Conservation (phyloP, 2,329 filamentous ascomycete species). For the Peltaster fructicola region DNA sequence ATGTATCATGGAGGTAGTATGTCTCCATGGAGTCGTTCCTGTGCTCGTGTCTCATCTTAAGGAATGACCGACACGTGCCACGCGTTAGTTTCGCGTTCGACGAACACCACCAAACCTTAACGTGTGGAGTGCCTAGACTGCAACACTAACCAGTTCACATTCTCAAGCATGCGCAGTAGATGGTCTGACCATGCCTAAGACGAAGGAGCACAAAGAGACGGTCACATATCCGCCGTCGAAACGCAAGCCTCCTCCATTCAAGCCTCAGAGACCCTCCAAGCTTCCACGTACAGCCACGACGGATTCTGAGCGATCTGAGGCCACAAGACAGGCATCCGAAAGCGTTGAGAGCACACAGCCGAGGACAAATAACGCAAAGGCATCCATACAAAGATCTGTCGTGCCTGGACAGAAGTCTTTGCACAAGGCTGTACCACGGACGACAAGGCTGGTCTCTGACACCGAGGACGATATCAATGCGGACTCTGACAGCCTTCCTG, state of each 20-base stretch:
- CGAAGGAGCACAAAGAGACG: conserved; percentile 17
- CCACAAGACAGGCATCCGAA: conserved; percentile 3
- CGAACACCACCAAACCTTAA: too few relatives aligned
- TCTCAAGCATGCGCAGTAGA: too few relatives aligned
- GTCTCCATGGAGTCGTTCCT: too few relatives aligned
- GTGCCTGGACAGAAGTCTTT: not conserved
- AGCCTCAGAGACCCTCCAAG: conserved; percentile 15
- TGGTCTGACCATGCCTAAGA: conserved; percentile 10
- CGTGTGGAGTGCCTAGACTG: too few relatives aligned
- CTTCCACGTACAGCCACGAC: conserved; percentile 30
- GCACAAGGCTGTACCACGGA: conserved; percentile 1
- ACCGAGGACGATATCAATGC: conserved; percentile 9
- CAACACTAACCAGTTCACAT: too few relatives aligned
- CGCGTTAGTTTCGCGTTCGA: too few relatives aligned
- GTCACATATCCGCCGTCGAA: conserved; percentile 18
- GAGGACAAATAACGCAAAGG: conserved; percentile 1
- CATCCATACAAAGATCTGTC: not conserved
- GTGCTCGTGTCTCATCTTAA: too few relatives aligned
- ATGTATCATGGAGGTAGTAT: too few relatives aligned
- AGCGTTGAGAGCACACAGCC: conserved; percentile 1
- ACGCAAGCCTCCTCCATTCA: conserved; percentile 17
- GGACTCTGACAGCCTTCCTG: conserved; percentile 8
- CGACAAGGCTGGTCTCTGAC: conserved; percentile 2
- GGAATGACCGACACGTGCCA: too few relatives aligned
- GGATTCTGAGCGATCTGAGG: conserved; percentile 9